A percentile compares a stretch with the other conserved stretches of the same genome.
These are phyloP conservation scores for Inonotus obliquus DNA, from an alignment of 1,284 basidiomycete species.

Conservation along the genomic window DNA sequence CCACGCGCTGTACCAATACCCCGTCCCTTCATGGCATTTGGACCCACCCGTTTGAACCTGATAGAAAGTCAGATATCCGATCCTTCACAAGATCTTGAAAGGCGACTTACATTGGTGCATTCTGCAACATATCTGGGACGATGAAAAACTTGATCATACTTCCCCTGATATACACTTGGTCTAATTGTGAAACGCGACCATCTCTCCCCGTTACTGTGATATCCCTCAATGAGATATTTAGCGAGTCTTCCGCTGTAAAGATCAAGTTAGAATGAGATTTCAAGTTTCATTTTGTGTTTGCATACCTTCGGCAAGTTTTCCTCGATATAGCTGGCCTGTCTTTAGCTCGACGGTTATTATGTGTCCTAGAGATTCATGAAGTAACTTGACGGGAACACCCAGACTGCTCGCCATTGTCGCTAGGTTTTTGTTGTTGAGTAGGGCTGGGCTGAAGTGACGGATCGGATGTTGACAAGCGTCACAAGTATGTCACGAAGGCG, in stretches of 20 bases:
- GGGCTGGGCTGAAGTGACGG: too few species aligned
- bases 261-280: constrained; percentile 21
- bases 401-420: constrained; percentile 50
- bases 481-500: too few species aligned
- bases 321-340: constrained; percentile 94
- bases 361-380: constrained; percentile 94
- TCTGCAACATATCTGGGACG: constrained; percentile 98
- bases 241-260: constrained; percentile 88
- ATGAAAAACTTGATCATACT: constrained; percentile 99
- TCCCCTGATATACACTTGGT: constrained; percentile 98
- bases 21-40: constrained; percentile 96
- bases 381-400: constrained; percentile 88
- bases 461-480: not conserved
- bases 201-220: constrained; percentile 98
- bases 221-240: constrained; percentile 95
- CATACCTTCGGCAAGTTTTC: constrained; percentile 93
- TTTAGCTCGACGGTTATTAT: constrained; percentile 97
- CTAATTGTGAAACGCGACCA: constrained; percentile 97
- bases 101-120: constrained; percentile 90
- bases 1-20: constrained; percentile 98
- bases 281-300: constrained; percentile 14
- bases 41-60: constrained; percentile 98
- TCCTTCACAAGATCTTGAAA: constrained; percentile 1
- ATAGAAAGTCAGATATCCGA: constrained; percentile 16
- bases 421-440: not conserved